Evolutionary conservation across 345 rosid genomes (phyloP), one percentile per base, ranked within the genome.

Genomic region (Trapa bicornis): DNA sequence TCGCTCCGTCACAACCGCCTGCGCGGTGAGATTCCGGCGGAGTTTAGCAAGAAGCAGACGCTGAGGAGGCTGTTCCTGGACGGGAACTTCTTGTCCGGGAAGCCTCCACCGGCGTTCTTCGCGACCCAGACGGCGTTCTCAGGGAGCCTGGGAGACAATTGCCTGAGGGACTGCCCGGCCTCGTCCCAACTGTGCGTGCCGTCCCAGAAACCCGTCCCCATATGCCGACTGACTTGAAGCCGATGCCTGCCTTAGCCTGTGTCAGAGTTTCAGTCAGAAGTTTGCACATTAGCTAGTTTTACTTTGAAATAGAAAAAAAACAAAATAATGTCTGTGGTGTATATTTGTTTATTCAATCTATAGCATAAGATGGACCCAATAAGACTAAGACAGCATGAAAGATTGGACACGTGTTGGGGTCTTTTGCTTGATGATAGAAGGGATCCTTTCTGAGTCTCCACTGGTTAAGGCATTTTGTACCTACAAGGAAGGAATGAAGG

Each of bases 141-240:
- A 68, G 96, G 98, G n/a, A 93, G 97, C 75, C 73, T 93, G 72
- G 98, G 93, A 71, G 79, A 90, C 84, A 93, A 93, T 74, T 93
- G 98, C 72, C 84, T 89, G 50, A 75, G 70, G 72, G 85, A 67
- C 61, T 93, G 98, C 75, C 96, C 98, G 58, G 85, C 79, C 29
- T 77, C 85, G 50, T 84, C 86, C 37, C 82, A 78, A 85, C 84
- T 93, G 67, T 93, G 98, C 66, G 70, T 71, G 50, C 92, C 94
- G 22, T 80, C 89, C 37, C 98, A 93, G 78, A 93, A 93, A 74
- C 78, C 98, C 14, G 72, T 65, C 53, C 72, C 85, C 14, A 67
- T 86, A 9, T 93, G 98, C 69, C 85, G 77, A 72, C 94, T 73
- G 75, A 97, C 90, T 73, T 89, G 69, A 84, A 82, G 79, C 89